Evolutionary conservation across 192 early-diverging fungal species (phyloP).

Genomic region (Coemansia sp.): DNA sequence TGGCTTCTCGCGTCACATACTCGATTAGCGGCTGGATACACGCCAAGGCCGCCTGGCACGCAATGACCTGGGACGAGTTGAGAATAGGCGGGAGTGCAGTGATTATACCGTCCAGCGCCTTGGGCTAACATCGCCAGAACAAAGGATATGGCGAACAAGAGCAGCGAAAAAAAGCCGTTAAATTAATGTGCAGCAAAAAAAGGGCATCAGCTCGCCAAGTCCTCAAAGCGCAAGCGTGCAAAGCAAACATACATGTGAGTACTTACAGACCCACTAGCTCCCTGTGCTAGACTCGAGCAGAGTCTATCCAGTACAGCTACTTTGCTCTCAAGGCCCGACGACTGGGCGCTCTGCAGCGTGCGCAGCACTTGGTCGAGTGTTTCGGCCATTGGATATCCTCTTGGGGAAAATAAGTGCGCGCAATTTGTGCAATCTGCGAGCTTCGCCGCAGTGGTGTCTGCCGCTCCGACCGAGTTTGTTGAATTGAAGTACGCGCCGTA

Average conservation of each 20-base stretch:
- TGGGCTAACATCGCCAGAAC: constrained; percentile 16
- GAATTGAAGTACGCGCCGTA: not conserved
- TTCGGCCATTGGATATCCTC: constrained; percentile 23
- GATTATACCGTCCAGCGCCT: constrained; percentile 42
- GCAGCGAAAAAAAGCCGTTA: not conserved
- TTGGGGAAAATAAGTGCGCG: not conserved
- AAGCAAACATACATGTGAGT: not conserved
- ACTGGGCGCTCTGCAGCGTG: constrained; percentile 28
- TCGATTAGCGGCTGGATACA: constrained; percentile 41
- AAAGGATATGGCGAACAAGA: too few species aligned
- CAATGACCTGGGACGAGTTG: constrained; percentile 51
- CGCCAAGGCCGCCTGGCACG: constrained; percentile 41
- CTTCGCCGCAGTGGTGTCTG: not conserved
- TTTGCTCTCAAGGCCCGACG: constrained; percentile 28
- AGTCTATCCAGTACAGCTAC: constrained; percentile 31
- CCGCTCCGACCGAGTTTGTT: not conserved
- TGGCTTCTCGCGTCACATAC: constrained; percentile 13
- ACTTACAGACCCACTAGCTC: constrained; percentile 37
- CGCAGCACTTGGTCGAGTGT: constrained; percentile 41
- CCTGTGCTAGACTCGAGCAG: constrained; percentile 16
- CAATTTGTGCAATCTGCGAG: not conserved
- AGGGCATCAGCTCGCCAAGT: too few species aligned
- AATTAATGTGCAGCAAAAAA: not conserved
- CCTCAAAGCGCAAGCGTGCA: not conserved
- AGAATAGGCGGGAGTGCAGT: constrained; percentile 35